Base-by-base conservation (phyloP, 2,329 filamentous ascomycete species). In the Delphinella strobiligena region DNA sequence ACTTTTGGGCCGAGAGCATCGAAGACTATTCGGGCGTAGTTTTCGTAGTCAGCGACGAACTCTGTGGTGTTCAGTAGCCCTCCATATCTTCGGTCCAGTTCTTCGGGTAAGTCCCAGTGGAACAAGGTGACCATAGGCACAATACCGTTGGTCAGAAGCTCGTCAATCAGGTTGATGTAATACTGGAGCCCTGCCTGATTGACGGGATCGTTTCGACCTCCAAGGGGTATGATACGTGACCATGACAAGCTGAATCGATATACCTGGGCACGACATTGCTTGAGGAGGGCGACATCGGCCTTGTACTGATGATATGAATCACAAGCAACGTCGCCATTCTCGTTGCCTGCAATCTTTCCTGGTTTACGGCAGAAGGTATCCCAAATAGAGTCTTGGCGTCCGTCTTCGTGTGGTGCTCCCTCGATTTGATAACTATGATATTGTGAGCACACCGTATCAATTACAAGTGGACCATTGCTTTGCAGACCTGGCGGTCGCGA, bases 231-330 rank as follows among this genome's bases (percentile, higher is more conserved):
- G 52, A 93, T 80, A 45, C 86, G 80, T 17, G 82, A 78, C 76
- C 76, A 93, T 15, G 83, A 83, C 46, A 93, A 68, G 36, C 84
- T 91, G 64, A 93, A 93, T 36, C 85, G 82, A 64, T 93, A 93
- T 31, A 75, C 75, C 53, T 74, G 75, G 42, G 83, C 76, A 39
- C 83, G 81, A 18, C 82, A 72, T 37, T 72, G 66, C 64, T 86
- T 86, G 48, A 93, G 68, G 27, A 93, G 72, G 9, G 69, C 74
- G 54, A 93, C 83, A 55, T 93, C 86, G 54, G 82, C 80, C 30
- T 67, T 69, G 37, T 78, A 84, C 38, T 80, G 78, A 63, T 89
- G 79, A 68, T 93, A 93, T 19, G 82, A 88, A 65, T 93, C 84
- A 63, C 86, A 93, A 29, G 86, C 85, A 32, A 83, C 73, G 37